phyloP scores from a whole-genome alignment of 306 rosid species.

The Rosa rugosa region DNA sequence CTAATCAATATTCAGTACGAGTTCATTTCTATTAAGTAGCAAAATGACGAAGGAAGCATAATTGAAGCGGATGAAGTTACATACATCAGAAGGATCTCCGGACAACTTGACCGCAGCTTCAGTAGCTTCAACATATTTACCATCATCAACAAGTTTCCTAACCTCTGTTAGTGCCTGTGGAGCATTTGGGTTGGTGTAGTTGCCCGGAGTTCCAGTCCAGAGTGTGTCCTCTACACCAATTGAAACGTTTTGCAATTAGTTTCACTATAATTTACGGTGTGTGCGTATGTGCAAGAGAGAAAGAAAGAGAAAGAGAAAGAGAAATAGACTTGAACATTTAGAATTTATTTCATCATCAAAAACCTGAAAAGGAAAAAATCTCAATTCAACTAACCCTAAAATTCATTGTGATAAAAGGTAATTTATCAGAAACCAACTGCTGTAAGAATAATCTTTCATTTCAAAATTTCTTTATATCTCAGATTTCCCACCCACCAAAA shows the following conservation, averaged over 20 bases:
- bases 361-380: background rate
- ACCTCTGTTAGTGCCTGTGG: conserved; percentile 65
- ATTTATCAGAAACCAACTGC: background rate
- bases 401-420: too few species aligned
- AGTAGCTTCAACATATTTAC: conserved; percentile 72
- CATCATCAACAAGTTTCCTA: conserved; percentile 74
- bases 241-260: background rate
- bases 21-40: background rate
- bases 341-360: background rate
- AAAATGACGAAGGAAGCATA: conserved; percentile 5
- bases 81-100: conserved; percentile 66
- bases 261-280: background rate
- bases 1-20: background rate
- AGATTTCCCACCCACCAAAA: background rate
- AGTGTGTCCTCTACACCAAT: conserved; percentile 72
- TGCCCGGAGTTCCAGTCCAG: conserved; percentile 83
- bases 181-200: conserved; percentile 72
- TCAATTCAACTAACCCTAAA: background rate
- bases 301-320: background rate
- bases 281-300: background rate
- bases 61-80: conserved; percentile 29
- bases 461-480: background rate
- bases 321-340: background rate
- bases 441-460: background rate
- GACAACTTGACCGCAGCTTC: conserved; percentile 64